Conservation (phyloP, 2,329 filamentous ascomycete genomes). For the Arthrobotrys entomopaga region DNA sequence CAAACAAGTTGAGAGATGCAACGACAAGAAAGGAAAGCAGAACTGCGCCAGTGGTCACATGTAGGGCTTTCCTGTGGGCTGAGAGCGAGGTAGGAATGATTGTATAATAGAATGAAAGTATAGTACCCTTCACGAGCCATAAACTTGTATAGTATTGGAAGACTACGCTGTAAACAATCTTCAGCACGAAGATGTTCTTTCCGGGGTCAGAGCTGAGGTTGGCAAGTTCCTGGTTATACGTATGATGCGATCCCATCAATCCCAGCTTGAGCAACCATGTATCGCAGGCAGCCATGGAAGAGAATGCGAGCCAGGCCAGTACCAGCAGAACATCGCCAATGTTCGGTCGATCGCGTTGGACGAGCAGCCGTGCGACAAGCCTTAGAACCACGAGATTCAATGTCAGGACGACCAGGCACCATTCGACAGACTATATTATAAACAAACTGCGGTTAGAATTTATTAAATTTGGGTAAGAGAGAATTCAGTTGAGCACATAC, state of each 20-base stretch:
- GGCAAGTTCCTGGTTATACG: slow-evolving; percentile 42
- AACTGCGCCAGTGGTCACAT: slow-evolving; percentile 30
- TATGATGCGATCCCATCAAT: slow-evolving; percentile 28
- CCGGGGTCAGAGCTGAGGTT: slow-evolving; percentile 19
- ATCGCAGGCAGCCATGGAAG: slow-evolving; percentile 47
- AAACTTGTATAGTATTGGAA: slow-evolving; percentile 46
- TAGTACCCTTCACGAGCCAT: slow-evolving; percentile 46
- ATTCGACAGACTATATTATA: slow-evolving; percentile 43
- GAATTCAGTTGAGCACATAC: slow-evolving; percentile 25
- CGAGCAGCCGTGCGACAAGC: slow-evolving; percentile 37
- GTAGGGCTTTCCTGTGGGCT: slow-evolving; percentile 31
- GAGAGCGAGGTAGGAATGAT: slow-evolving; percentile 40
- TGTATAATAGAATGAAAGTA: slow-evolving; percentile 47
- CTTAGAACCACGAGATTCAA: slow-evolving; percentile 46
- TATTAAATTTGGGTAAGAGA: background rate
- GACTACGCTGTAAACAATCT: slow-evolving; percentile 44
- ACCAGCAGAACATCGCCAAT: slow-evolving; percentile 49
- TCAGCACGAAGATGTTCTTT: slow-evolving; percentile 37
- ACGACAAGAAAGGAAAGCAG: slow-evolving; percentile 44
- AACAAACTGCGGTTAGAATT: slow-evolving; percentile 2
- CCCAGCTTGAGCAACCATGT: slow-evolving; percentile 51
- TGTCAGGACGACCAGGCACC: slow-evolving; percentile 48
- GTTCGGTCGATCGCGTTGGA: slow-evolving; percentile 53
- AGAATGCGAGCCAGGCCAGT: slow-evolving; percentile 40
- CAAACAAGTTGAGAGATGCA: slow-evolving; percentile 41